These are phyloP conservation scores for Cercospora citrullina DNA, from an alignment of 2,329 filamentous ascomycete genomes.

Conservation along the genomic window DNA sequence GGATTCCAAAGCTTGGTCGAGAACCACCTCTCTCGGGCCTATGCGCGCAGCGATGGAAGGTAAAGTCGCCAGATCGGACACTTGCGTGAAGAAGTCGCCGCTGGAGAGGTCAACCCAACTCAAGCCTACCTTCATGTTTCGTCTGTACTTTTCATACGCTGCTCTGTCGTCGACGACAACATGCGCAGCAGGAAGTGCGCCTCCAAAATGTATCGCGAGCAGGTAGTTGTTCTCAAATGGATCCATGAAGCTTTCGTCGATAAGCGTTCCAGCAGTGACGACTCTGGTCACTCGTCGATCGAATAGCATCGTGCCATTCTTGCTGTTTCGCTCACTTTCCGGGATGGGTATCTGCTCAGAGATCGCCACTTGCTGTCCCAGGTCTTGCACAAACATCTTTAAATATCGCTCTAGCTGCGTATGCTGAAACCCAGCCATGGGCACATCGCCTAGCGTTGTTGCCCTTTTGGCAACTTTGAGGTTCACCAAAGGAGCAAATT, in stretches of 20 bases:
- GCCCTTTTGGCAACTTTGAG: conserved; percentile 82
- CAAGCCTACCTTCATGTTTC: conserved; percentile 61
- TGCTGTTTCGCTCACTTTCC: conserved; percentile 62
- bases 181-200: conserved; percentile 16
- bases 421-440: conserved; percentile 95
- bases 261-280: conserved; percentile 90
- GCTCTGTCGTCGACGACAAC: conserved; percentile 27
- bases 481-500: conserved; percentile 81
- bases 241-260: conserved; percentile 97
- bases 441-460: conserved; percentile 73
- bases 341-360: conserved; percentile 77
- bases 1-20: conserved; percentile 59
- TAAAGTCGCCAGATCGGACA: conserved; percentile 67
- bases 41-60: conserved; percentile 82
- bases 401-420: conserved; percentile 90
- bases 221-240: conserved; percentile 92
- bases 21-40: conserved; percentile 78
- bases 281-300: conserved; percentile 82
- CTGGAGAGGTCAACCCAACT: conserved; percentile 96
- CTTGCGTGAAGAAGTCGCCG: conserved; percentile 87
- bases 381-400: conserved; percentile 87
- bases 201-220: conserved; percentile 69
- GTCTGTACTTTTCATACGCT: conserved; percentile 39
- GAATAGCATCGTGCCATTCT: conserved; percentile 76
- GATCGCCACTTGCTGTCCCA: conserved; percentile 87